Evolutionary conservation across 192 early-diverging fungal genomes (phyloP), one percentile per base, ranked within the genome.

Genomic region (Coemansia sp.): DNA sequence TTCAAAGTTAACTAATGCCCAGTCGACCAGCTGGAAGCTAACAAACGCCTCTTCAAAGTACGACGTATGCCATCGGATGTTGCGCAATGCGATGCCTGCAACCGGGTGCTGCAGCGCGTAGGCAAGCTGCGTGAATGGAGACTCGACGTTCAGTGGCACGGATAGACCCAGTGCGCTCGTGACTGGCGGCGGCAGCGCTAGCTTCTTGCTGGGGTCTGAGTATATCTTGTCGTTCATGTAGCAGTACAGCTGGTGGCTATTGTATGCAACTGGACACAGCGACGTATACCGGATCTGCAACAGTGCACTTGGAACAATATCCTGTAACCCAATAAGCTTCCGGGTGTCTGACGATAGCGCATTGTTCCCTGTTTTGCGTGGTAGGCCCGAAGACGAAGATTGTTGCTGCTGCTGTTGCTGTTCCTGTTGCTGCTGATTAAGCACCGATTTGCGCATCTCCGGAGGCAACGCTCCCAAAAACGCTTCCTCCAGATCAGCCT

Each of bases 11-110:
- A 77, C 70, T 49, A 96, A 78, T 36, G 95, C 69, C 95, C 95
- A 98, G 66, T 97, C 91, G 4, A 97, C 91, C 51, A 88, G 84
- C 63, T 97, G 94, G 47, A 83, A 87, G 21, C 97, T 95, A 41
- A 91, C 73, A 71, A 97, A 94, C 0, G 88, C 85, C 21, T 83
- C 76, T 42, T 84, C 79, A 72, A 92, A 95, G 40, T 91, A 66
- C 18, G 78, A 70, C 63, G 90, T 88, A 79, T 97, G 95, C 95
- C 97, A 98, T 36, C 92, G 86, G 18, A 90, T 84, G 67, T 94
- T 89, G 72, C 85, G 82, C 37, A 95, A 82, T 42, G 74, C 68
- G 18, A 97, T 51, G 2, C 94, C 94, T 2, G 77, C 81, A 11
- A 73, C 63, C 4, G 88, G 85, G 60, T 92, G 86, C 64, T 89